Evolutionary conservation across 108 stramenopile genomes (phyloP).

Genomic region (Nitzschia sp.): DNA sequence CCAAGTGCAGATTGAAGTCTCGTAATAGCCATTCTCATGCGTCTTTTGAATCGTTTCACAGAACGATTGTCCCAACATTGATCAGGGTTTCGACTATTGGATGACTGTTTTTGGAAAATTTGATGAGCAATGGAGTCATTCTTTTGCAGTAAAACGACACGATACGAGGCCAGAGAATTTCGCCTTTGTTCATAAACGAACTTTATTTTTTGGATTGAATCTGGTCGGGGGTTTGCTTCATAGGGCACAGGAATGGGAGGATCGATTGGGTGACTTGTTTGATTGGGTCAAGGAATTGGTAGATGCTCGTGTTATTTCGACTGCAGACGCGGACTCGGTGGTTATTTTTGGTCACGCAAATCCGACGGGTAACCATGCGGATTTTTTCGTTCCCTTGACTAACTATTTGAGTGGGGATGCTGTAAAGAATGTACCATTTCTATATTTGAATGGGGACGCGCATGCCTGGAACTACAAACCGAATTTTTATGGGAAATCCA

Average conservation of each 20-base stretch:
- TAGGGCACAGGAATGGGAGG: slow-evolving; percentile 27
- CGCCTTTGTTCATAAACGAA: slow-evolving; percentile 39
- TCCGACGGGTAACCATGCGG: slow-evolving; percentile 16
- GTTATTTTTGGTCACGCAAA: slow-evolving; percentile 43
- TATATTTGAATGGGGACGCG: slow-evolving; percentile 42
- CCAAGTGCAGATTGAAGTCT: no score
- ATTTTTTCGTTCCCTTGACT: slow-evolving; percentile 30
- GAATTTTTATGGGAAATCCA: slow-evolving; percentile 14
- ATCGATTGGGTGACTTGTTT: slow-evolving; percentile 20
- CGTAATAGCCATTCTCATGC: no score
- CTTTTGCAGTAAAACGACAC: slow-evolving; percentile 22
- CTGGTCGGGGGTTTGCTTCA: slow-evolving; percentile 30
- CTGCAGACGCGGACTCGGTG: slow-evolving; percentile 15
- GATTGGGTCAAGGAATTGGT: slow-evolving; percentile 33
- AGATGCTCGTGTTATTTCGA: not conserved
- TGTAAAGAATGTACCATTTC: slow-evolving; percentile 22
- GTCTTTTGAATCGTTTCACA: no score
- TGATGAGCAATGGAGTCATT: slow-evolving; percentile 35
- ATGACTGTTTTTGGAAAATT: slow-evolving; percentile 23
- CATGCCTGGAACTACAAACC: slow-evolving; percentile 35
- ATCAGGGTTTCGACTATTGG: slow-evolving; percentile 34
- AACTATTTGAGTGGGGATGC: slow-evolving; percentile 19
- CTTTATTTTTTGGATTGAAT: slow-evolving; percentile 42
- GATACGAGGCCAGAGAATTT: slow-evolving; percentile 26
- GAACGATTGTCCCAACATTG: slow-evolving; percentile 38